Percentiles rank a stretch among this genome's conserved stretches.
phyloP scores from a whole-genome alignment of 768 basidiomycete genomes.

The Mycena floridula region DNA sequence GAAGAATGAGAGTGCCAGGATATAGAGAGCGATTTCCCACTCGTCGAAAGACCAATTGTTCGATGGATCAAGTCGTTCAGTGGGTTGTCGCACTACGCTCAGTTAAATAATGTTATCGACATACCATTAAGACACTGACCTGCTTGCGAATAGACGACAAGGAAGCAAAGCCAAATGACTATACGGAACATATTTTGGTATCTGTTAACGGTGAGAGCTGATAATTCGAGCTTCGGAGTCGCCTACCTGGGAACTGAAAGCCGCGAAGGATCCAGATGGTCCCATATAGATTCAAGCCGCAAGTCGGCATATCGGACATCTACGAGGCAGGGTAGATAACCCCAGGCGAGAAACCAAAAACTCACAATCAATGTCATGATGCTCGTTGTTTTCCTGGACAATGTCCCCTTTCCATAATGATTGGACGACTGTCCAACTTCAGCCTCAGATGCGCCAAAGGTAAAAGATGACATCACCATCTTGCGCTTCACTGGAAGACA shows the following conservation, averaged over 20 bases:
- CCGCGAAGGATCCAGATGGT: constrained; percentile 69
- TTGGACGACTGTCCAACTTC: constrained; percentile 75
- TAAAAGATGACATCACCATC: constrained; percentile 42
- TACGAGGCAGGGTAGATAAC: constrained; percentile 19
- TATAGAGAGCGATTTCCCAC: constrained; percentile 79
- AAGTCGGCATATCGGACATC: constrained; percentile 64
- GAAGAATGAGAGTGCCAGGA: constrained; percentile 70
- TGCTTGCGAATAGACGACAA: constrained; percentile 78
- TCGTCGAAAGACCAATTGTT: constrained; percentile 50
- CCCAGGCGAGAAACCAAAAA: not conserved
- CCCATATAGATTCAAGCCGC: constrained; percentile 52
- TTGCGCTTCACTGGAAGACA: constrained; percentile 83
- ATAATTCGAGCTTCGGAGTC: too few relatives aligned
- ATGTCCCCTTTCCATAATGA: constrained; percentile 80
- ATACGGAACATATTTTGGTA: constrained; percentile 87
- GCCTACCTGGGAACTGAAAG: constrained; percentile 71
- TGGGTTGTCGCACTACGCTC: constrained; percentile 61
- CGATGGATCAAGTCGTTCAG: constrained; percentile 59
- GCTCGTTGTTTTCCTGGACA: constrained; percentile 69
- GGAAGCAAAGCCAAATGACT: constrained; percentile 69
- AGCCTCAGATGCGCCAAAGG: constrained; percentile 1
- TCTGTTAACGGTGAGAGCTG: constrained; percentile 24
- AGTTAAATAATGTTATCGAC: not conserved
- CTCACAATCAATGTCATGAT: constrained; percentile 77
- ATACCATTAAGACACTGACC: constrained; percentile 34